A percentile compares a stretch with the other conserved stretches of the same genome.
These are phyloP conservation scores for Microbotryum silenes-acaulis DNA, from an alignment of 1,284 basidiomycete genomes.

Conservation along the genomic window DNA sequence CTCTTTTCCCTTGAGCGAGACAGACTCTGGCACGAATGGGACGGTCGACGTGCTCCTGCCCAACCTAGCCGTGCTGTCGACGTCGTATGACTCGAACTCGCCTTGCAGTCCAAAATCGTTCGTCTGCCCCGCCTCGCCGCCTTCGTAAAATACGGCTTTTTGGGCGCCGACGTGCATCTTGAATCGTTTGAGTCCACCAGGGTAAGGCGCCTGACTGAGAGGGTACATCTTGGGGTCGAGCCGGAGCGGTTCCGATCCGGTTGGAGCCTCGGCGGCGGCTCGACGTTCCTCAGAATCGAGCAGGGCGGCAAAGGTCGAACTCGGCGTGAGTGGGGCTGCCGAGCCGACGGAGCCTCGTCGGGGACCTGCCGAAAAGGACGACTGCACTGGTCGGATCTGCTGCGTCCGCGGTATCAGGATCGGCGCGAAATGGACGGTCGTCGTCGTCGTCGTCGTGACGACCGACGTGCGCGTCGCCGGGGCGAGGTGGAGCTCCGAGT, in stretches of 20 bases:
- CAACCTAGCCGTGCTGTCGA: too few relatives aligned
- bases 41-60: neutral
- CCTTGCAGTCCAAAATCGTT: neutral
- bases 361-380: conserved; percentile 16
- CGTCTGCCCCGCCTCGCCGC: neutral
- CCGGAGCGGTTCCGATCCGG: conserved; percentile 2
- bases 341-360: neutral
- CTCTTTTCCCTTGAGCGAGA: neutral
- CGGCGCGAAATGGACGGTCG: conserved; percentile 36
- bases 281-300: conserved; percentile 3
- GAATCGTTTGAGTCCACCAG: conserved; percentile 10
- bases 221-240: conserved; percentile 29
- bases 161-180: conserved; percentile 18
- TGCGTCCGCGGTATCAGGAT: conserved; percentile 31
- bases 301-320: conserved; percentile 1
- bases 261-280: neutral
- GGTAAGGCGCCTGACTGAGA: conserved; percentile 20
- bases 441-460: conserved; percentile 36
- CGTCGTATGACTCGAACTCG: too few relatives aligned
- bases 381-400: conserved; percentile 4
- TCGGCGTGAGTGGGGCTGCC: conserved; percentile 1
- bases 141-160: conserved; percentile 16
- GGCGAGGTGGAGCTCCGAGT: conserved; percentile 29
- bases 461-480: conserved; percentile 33
- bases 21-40: neutral